Evolutionary conservation across 2,329 filamentous ascomycete genomes (phyloP).

Genomic region (Didymella exigua): DNA sequence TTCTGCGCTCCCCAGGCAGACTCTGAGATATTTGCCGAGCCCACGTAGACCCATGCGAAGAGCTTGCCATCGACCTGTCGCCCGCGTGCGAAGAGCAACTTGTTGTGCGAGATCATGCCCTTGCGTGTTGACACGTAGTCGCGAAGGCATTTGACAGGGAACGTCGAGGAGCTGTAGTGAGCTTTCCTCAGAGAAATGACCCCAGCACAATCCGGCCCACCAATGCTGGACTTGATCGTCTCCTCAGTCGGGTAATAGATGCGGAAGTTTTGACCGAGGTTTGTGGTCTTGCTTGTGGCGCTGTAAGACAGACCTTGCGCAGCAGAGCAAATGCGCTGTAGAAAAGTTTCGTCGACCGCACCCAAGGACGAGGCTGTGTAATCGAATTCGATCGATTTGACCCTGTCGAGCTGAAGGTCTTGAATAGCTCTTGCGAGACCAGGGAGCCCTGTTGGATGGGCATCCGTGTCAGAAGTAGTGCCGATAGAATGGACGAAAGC

Average conservation of each 20-base stretch:
- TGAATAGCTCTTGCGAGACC: conserved; percentile 72
- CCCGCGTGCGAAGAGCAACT: conserved; percentile 60
- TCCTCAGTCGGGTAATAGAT: conserved; percentile 43
- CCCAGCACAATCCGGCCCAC: conserved; percentile 67
- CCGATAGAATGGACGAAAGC: conserved; percentile 82
- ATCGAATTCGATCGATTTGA: conserved; percentile 68
- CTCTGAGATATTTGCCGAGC: conserved; percentile 90
- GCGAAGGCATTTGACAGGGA: conserved; percentile 73
- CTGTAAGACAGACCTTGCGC: conserved; percentile 51
- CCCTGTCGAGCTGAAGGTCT: conserved; percentile 32
- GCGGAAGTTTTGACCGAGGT: conserved; percentile 29
- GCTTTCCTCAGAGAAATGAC: conserved; percentile 79
- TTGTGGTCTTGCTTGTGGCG: neutral
- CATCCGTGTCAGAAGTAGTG: conserved; percentile 43
- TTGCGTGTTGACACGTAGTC: conserved; percentile 74
- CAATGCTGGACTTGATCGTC: conserved; percentile 65
- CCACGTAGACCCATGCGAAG: conserved; percentile 79
- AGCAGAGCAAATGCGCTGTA: conserved; percentile 65
- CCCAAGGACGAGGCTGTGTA: conserved; percentile 83
- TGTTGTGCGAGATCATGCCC: conserved; percentile 86
- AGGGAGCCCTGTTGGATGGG: conserved; percentile 69
- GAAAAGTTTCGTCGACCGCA: conserved; percentile 70
- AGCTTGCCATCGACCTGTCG: conserved; percentile 38
- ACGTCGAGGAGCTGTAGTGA: conserved; percentile 72
- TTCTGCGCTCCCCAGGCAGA: conserved; percentile 88